phyloP scores from a whole-genome alignment of 2,329 filamentous ascomycete species.

The Stachybotrys echinatus region DNA sequence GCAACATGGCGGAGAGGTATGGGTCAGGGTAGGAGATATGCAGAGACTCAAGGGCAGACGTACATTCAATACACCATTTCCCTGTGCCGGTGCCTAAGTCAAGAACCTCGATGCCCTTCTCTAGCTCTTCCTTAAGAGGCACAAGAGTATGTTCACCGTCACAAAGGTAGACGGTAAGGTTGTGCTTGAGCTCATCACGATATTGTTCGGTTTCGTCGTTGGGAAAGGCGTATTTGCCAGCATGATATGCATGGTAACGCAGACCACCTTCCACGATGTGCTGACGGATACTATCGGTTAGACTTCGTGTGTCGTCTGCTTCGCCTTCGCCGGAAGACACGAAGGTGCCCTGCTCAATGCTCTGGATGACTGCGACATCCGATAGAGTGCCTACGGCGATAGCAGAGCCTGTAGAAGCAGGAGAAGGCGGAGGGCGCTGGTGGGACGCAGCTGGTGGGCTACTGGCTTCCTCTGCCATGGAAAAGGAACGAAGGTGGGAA shows the following conservation, averaged over 20 bases:
- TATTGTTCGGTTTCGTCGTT: slow-evolving; percentile 38
- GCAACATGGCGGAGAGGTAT: not conserved
- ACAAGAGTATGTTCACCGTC: slow-evolving; percentile 36
- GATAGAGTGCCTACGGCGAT: slow-evolving; percentile 24
- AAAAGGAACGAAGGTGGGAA: too few species aligned
- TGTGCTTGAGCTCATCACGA: slow-evolving; percentile 35
- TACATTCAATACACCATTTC: slow-evolving; percentile 40
- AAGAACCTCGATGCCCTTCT: slow-evolving; percentile 35
- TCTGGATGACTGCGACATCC: slow-evolving; percentile 22
- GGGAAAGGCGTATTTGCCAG: slow-evolving; percentile 36
- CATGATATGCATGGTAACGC: slow-evolving; percentile 35
- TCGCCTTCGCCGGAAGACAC: slow-evolving; percentile 9
- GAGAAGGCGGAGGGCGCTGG: slow-evolving; percentile 17
- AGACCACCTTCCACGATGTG: slow-evolving; percentile 35
- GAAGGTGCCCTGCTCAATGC: slow-evolving; percentile 26
- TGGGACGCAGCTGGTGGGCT: not conserved
- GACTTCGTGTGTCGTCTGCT: slow-evolving; percentile 30
- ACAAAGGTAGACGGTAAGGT: slow-evolving; percentile 31
- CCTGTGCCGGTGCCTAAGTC: slow-evolving; percentile 48
- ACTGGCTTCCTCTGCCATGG: slow-evolving; percentile 5
- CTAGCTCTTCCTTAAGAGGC: slow-evolving; percentile 32
- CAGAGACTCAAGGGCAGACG: not conserved
- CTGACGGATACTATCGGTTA: slow-evolving; percentile 37
- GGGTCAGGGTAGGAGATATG: not conserved
- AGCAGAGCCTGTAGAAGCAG: slow-evolving; percentile 18